Percentiles rank a stretch among this genome's conserved stretches.
Evolutionary conservation across 2,329 filamentous ascomycete species (phyloP).

Genomic region (Coniochaeta sp.): DNA sequence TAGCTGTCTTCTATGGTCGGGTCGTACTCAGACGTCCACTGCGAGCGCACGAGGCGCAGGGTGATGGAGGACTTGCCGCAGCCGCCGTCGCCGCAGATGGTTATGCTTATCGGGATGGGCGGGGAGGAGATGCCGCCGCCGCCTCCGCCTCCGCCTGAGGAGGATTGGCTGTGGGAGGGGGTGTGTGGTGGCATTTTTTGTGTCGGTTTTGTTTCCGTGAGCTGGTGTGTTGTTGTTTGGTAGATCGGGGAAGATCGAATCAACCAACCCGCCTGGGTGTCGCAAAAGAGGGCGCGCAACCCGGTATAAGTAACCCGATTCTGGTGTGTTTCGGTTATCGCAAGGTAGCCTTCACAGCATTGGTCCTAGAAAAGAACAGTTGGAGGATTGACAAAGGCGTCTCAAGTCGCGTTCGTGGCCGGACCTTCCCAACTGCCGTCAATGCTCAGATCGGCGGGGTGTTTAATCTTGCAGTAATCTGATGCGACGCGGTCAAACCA

Average conservation of each 20-base stretch:
- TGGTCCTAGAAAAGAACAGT: too few species aligned
- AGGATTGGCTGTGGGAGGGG: background rate
- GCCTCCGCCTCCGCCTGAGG: too few species aligned
- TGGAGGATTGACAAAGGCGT: background rate
- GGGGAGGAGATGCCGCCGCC: too few species aligned
- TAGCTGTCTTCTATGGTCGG: slow-evolving; percentile 81
- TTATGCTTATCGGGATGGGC: slow-evolving; percentile 61
- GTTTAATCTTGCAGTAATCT: too few species aligned
- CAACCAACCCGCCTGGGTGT: too few species aligned
- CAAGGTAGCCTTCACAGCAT: too few species aligned
- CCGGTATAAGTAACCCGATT: background rate
- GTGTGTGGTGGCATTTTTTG: background rate
- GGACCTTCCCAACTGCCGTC: background rate
- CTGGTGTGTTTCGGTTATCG: background rate
- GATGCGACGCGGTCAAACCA: background rate
- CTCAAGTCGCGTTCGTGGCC: background rate
- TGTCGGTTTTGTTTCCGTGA: background rate
- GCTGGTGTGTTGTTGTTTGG: background rate
- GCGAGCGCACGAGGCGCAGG: slow-evolving; percentile 69
- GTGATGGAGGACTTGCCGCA: slow-evolving; percentile 84
- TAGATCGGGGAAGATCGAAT: background rate
- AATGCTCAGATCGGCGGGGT: background rate
- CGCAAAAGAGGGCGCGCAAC: background rate
- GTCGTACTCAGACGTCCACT: slow-evolving; percentile 81
- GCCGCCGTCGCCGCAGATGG: slow-evolving; percentile 80